Evolutionary conservation across 2,329 filamentous ascomycete genomes (phyloP), one percentile per base, ranked within the genome.

Genomic region (Blastomyces silverae): DNA sequence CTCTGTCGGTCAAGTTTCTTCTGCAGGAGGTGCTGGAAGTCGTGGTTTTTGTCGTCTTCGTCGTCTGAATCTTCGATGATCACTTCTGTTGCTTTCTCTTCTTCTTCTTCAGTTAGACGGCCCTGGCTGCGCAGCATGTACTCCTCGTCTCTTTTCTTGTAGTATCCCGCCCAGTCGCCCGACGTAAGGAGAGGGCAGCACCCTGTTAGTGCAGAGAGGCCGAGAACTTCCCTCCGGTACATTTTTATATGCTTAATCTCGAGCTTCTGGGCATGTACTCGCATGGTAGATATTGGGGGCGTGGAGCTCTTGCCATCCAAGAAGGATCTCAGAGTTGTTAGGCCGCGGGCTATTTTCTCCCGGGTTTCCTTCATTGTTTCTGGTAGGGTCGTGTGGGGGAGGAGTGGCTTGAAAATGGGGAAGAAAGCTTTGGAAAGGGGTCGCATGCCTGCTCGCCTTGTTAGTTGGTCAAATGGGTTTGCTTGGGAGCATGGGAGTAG

Each of bases 41-140:
- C 56, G 34, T 10, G 17, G 5, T 74, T 68, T 17, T 67, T 72
- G 3, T 73, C 71, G 13, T n/a, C 28, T n/a, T 72, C 69, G 17
- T 68, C 64, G 22, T 68, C 62, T 48, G 68, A 48, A 25, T 52
- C 22, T 15, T 28, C 22, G 22, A 52, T 52, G 22, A 52, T 52
- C 13, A 17, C 10, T 28, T 66, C 71, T 3, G 66, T 56, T 31
- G 34, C 42, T 34, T 28, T 1, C n/a, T 22, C 55, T 37, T 57
- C 10, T 0, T 37, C 22, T 58, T 58, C 39, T 31, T 46, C 11
- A 15, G 7, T 8, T 34, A 44, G 37, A 15, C 15, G 34, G 11
- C 61, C 61, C 22, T 34, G 48, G 2, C 20, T 20, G 8, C 56
- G 39, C 22, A 64, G 42, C n/a, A 31, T 20, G 22, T 64, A n/a